phyloP scores from a whole-genome alignment of 2,329 filamentous ascomycete genomes.

The Ophiostoma piceae region DNA sequence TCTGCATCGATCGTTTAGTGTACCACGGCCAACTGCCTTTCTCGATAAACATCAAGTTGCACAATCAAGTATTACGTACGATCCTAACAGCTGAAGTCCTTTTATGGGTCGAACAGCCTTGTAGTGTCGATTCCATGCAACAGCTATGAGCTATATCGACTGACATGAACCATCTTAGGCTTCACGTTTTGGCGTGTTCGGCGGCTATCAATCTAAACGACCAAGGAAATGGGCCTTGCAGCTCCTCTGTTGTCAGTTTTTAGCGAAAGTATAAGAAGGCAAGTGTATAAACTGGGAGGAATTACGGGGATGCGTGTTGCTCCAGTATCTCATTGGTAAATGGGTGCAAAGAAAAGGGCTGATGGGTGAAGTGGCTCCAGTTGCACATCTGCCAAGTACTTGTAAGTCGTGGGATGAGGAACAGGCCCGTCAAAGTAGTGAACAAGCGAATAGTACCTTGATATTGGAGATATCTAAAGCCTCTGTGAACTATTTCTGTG shows the following conservation, averaged over 20 bases:
- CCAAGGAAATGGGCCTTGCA: background rate
- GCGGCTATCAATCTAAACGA: background rate
- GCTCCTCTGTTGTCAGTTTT: background rate
- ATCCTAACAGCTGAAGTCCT: background rate
- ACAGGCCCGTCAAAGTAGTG: background rate
- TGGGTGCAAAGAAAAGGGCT: too few relatives aligned
- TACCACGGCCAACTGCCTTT: too few relatives aligned
- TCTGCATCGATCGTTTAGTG: too few relatives aligned
- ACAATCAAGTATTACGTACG: background rate
- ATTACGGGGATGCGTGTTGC: background rate
- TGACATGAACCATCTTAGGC: too few relatives aligned
- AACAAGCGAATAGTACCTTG: background rate
- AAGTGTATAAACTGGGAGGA: background rate
- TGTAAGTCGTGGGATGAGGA: background rate
- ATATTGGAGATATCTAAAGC: background rate
- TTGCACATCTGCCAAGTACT: background rate
- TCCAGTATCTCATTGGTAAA: too few relatives aligned
- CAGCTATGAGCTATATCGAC: background rate
- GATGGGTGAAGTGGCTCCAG: background rate
- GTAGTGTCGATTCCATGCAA: background rate
- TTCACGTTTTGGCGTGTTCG: background rate
- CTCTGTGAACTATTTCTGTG: too few relatives aligned
- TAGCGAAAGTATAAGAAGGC: background rate
- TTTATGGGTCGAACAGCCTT: background rate
- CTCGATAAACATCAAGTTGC: too few relatives aligned